Conservation (phyloP, 345 rosid species). For the Stellera chamaejasme region DNA sequence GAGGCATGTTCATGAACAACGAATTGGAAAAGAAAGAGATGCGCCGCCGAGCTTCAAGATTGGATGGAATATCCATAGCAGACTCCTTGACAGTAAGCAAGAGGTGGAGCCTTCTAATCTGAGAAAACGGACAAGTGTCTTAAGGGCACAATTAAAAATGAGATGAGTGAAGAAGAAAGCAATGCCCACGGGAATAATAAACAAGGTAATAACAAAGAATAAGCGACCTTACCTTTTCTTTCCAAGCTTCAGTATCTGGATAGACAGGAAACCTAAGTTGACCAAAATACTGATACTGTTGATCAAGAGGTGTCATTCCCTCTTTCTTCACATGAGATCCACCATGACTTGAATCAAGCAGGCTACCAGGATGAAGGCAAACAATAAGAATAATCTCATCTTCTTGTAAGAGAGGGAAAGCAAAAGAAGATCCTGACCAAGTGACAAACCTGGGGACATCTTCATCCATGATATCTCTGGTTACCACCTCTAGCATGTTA, state of each 20-base stretch:
- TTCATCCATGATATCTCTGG: slow-evolving; percentile 51
- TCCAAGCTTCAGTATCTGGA: slow-evolving; percentile 44
- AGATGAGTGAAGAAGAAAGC: not conserved
- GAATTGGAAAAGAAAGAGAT: slow-evolving; percentile 62
- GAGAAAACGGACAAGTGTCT: slow-evolving; percentile 8
- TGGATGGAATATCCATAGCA: slow-evolving; percentile 61
- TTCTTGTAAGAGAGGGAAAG: not conserved
- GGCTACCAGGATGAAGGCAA: slow-evolving; percentile 20
- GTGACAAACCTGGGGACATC: slow-evolving; percentile 36
- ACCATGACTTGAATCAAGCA: slow-evolving; percentile 35
- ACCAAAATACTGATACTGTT: slow-evolving; percentile 36
- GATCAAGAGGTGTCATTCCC: slow-evolving; percentile 51
- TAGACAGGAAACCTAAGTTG: slow-evolving; percentile 33
- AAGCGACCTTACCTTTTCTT: slow-evolving; percentile 33
- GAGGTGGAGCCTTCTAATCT: slow-evolving; percentile 52
- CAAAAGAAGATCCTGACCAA: slow-evolving; percentile 5
- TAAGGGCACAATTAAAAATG: not conserved
- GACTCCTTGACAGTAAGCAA: slow-evolving; percentile 63
- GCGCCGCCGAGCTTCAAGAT: slow-evolving; percentile 64
- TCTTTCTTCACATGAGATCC: slow-evolving; percentile 39
- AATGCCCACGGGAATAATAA: not conserved
- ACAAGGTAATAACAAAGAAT: slow-evolving; percentile 5
- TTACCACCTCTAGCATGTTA: slow-evolving; percentile 52
- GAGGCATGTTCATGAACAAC: slow-evolving; percentile 65
- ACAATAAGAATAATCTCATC: slow-evolving; percentile 10